phyloP scores from a whole-genome alignment of 805 yeast genomes.

The Hanseniaspora hatyaiensis region DNA sequence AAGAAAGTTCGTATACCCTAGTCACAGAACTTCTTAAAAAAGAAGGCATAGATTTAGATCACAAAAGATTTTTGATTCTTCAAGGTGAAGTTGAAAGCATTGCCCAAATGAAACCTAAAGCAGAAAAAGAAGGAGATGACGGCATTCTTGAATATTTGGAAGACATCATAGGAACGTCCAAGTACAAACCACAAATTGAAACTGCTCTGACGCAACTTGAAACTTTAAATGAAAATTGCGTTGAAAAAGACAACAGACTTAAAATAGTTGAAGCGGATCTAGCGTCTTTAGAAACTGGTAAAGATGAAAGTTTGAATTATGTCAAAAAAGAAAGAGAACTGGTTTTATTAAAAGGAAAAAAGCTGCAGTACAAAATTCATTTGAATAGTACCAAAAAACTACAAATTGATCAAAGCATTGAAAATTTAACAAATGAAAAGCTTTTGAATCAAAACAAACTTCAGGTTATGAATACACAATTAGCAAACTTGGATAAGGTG shows the following conservation, averaged over 20 bases:
- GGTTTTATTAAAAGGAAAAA: conserved; percentile 40
- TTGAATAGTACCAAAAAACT: conserved; percentile 30
- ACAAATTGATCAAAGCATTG: conserved; percentile 32
- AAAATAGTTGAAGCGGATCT: conserved; percentile 71
- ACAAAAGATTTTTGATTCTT: conserved; percentile 81
- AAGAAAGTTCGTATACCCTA: conserved; percentile 58
- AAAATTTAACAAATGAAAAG: conserved; percentile 31
- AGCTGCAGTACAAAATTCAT: conserved; percentile 34
- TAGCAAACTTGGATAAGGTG: too few relatives aligned
- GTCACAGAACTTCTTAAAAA: conserved; percentile 64
- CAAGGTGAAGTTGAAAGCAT: conserved; percentile 98
- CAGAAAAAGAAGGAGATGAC: conserved; percentile 82
- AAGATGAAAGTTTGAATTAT: conserved; percentile 57
- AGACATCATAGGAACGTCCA: conserved; percentile 90
- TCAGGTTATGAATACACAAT: too few relatives aligned
- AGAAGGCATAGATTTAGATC: conserved; percentile 87
- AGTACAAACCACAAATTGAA: conserved; percentile 68
- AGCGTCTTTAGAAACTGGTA: conserved; percentile 46
- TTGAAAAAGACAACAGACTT: conserved; percentile 69
- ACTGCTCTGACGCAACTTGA: conserved; percentile 50
- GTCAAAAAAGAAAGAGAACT: conserved; percentile 54
- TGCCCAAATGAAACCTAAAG: conserved; percentile 97
- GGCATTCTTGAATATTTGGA: conserved; percentile 89
- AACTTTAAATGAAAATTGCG: conserved; percentile 63
- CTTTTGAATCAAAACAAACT: too few relatives aligned